These are phyloP conservation scores for Entomophthora muscae DNA, from an alignment of 371 early-diverging fungal species.

Conservation along the genomic window DNA sequence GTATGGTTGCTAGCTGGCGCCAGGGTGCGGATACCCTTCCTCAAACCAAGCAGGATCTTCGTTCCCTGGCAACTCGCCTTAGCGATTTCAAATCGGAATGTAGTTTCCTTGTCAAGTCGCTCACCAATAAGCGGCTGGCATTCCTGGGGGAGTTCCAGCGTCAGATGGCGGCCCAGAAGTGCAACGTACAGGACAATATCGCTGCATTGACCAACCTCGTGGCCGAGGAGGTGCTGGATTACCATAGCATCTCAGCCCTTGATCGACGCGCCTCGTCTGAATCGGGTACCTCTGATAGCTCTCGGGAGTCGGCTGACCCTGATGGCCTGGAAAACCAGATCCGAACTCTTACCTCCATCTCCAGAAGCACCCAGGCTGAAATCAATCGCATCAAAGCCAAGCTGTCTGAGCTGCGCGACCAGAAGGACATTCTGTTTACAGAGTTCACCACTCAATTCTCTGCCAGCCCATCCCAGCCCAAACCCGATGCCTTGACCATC, in stretches of 20 bases:
- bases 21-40: background rate
- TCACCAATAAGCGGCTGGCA: background rate
- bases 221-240: background rate
- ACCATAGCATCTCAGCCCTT: background rate
- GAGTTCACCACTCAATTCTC: background rate
- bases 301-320: background rate
- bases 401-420: slow-evolving; percentile 3
- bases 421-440: background rate
- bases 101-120: background rate
- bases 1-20: background rate
- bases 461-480: no score
- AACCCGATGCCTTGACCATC: background rate
- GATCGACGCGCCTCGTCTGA: background rate
- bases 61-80: background rate
- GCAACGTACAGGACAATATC: background rate
- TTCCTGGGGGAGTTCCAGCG: slow-evolving; percentile 5
- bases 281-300: background rate
- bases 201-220: background rate
- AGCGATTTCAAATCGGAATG: background rate
- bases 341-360: background rate
- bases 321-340: background rate
- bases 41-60: background rate
- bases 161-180: background rate
- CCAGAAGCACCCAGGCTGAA: background rate
- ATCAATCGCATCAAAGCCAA: background rate